phyloP scores from a whole-genome alignment of 805 yeast genomes.

The Barnettozyma californica region DNA sequence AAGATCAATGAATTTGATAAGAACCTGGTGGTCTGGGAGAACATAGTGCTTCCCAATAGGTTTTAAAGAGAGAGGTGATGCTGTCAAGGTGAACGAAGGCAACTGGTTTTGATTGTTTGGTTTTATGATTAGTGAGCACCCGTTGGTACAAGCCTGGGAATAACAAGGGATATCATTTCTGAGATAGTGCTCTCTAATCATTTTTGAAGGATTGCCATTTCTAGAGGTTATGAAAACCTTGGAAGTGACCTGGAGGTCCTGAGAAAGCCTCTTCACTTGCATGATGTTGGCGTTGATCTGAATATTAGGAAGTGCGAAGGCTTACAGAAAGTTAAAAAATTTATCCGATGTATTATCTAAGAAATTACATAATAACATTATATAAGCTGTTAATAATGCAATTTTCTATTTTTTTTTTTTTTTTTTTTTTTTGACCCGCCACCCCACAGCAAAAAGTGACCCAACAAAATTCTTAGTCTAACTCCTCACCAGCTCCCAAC shows the following conservation, averaged over 20 bases:
- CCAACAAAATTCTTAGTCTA: neutral
- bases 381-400: too few species aligned
- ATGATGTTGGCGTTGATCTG: neutral
- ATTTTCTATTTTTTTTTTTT: too few species aligned
- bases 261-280: constrained; percentile 36
- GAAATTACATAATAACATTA: too few species aligned
- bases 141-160: constrained; percentile 54
- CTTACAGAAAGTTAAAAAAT: too few species aligned
- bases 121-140: constrained; percentile 51
- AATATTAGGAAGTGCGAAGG: too few species aligned
- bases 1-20: constrained; percentile 82
- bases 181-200: constrained; percentile 90
- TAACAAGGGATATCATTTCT: constrained; percentile 91
- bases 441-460: neutral
- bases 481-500: neutral
- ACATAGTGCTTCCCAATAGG: constrained; percentile 63
- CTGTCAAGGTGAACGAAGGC: constrained; percentile 64
- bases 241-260: constrained; percentile 64
- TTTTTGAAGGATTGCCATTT: constrained; percentile 83
- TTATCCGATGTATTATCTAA: too few species aligned
- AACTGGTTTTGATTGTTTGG: constrained; percentile 64
- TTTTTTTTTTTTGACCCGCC: too few species aligned
- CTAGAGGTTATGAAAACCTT: constrained; percentile 90
- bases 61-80: constrained; percentile 44
- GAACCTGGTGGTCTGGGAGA: constrained; percentile 83